Evolutionary conservation across 2,329 filamentous ascomycete species (phyloP), one percentile per base, ranked within the genome.

Genomic region (Aspergillus sp.): DNA sequence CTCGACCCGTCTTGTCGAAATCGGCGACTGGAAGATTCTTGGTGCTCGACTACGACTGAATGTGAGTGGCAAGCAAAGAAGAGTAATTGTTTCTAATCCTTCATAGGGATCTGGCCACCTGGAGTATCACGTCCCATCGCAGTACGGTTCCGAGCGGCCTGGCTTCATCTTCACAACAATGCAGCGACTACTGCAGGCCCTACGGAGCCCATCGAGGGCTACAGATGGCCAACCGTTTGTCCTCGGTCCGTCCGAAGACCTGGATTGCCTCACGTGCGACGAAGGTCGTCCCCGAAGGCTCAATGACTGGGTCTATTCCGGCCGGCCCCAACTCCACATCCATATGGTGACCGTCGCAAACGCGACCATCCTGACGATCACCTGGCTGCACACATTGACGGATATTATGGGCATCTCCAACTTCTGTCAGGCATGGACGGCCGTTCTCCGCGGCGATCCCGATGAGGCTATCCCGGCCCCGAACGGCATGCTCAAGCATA

Each of bases 261-360:
- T 19, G 19, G 19, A 19, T 19, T 19, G 19, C 19, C 19, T 19
- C 19, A 19, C 19, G 19, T 19, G 19, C 19, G 19, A 19, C 19
- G 19, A 19, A 19, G 19, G 19, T 19, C 19, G 19, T 19, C 73
- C 3, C 53, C 51, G 26, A 41, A 58, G 4, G 63, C 63, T 3
- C 27, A 52, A 64, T 1, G 72, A 76, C 46, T 73, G 70, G 48
- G 42, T 74, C 8, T 54, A 58, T 39, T 50, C 56, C 4, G 74
- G 77, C 53, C 58, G 53, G 12, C 75, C 75, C 0, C 71, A 73
- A 53, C 55, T 79, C 4, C 66, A 67, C 3, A 58, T 79, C 4
- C 73, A 76, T 49, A 61, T 79, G 38, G 67, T 70, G 3, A 67
- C 68, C 0, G 79, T 80, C 54, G 56, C 53, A 3, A 71, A 80